Evolutionary conservation across 2,329 filamentous ascomycete genomes (phyloP).

Genomic region (Penicillium sp.): DNA sequence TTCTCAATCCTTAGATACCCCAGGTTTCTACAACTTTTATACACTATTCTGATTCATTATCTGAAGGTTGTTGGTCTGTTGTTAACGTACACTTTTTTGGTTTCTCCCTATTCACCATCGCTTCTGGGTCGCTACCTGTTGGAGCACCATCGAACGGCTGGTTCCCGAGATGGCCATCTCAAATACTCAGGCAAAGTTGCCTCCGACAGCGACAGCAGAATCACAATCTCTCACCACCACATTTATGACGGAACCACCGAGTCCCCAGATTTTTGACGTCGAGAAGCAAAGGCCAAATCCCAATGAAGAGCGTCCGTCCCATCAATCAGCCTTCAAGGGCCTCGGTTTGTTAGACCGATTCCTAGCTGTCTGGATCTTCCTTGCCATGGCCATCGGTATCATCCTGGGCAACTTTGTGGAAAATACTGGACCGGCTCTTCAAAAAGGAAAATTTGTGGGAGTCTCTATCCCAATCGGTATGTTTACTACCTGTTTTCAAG

Average conservation of each 20-base stretch:
- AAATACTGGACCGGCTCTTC: slow-evolving; percentile 61
- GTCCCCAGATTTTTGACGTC: slow-evolving; percentile 1
- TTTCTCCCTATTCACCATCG: neutral
- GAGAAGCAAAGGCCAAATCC: slow-evolving; percentile 12
- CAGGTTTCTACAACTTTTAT: slow-evolving; percentile 4
- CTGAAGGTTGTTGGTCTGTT: neutral
- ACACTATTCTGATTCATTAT: neutral
- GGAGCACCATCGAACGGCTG: slow-evolving; percentile 1
- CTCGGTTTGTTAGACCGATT: slow-evolving; percentile 6
- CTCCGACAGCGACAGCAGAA: neutral
- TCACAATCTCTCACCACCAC: neutral
- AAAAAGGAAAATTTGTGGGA: slow-evolving; percentile 71
- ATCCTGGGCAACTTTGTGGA: slow-evolving; percentile 75
- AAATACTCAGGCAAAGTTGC: slow-evolving; percentile 5
- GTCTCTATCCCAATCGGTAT: slow-evolving; percentile 68
- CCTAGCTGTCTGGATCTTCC: slow-evolving; percentile 1
- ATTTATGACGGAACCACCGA: neutral
- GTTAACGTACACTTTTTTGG: neutral
- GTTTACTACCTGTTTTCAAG: slow-evolving; percentile 18
- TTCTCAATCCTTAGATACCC: neutral
- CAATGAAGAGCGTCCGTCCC: neutral
- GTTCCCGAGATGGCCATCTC: slow-evolving; percentile 1
- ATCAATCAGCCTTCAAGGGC: slow-evolving; percentile 8
- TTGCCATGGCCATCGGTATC: slow-evolving; percentile 62
- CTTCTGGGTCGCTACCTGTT: neutral